Evolutionary conservation across 805 yeast genomes (phyloP).

Genomic region (Suhomyces sp.): DNA sequence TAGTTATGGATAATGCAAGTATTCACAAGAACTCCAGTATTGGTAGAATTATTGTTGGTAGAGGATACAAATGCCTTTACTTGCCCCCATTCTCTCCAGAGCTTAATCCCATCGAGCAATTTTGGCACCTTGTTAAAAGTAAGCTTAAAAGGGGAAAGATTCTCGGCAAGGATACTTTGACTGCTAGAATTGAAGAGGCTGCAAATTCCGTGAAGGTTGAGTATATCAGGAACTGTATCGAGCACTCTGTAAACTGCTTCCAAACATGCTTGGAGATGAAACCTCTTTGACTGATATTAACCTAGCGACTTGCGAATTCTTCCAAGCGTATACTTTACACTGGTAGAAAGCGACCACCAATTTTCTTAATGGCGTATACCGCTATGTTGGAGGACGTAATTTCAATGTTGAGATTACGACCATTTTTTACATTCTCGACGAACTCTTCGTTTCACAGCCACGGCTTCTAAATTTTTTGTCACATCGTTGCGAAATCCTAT

Average conservation of each 20-base stretch:
- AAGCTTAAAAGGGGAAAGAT: not conserved
- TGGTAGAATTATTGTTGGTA: conserved; percentile 9
- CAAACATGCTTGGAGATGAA: conserved; percentile 1
- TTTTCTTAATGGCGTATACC: no score
- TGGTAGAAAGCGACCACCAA: no score
- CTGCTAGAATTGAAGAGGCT: conserved; percentile 1
- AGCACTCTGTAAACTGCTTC: conserved; percentile 1
- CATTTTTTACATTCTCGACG: no score
- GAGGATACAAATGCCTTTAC: conserved; percentile 13
- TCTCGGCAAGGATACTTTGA: not conserved
- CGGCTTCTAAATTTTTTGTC: no score
- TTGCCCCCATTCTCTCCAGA: conserved; percentile 15
- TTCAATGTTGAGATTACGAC: no score
- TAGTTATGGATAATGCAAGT: conserved; percentile 16
- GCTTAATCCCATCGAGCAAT: conserved; percentile 15
- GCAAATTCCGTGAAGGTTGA: conserved; percentile 1
- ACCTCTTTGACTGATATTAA: no score
- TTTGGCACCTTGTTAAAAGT: conserved; percentile 12
- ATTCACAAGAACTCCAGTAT: conserved; percentile 13
- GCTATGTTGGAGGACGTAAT: no score
- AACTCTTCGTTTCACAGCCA: no score
- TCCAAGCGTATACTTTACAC: no score
- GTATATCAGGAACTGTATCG: not conserved
- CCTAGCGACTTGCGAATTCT: no score
- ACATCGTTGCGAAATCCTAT: no score